Conservation (phyloP, 305 asterid genomes). For the Solanum hybrid region DNA sequence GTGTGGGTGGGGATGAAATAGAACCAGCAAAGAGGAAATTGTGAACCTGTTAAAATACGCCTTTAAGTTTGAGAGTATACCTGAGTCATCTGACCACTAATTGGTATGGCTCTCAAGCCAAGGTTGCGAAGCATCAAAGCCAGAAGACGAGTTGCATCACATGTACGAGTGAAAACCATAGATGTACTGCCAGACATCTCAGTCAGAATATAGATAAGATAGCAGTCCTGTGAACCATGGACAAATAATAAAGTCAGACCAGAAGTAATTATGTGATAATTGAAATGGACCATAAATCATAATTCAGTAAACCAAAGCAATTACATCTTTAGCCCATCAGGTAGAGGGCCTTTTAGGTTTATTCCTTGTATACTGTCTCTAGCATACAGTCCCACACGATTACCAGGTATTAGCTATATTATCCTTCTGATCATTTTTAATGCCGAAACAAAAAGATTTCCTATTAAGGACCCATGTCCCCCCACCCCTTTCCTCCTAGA, state of each 20-base stretch:
- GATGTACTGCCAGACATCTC: conserved; percentile 71
- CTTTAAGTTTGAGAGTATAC: conserved; percentile 19
- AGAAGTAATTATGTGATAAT: not conserved
- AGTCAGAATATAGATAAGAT: conserved; percentile 75
- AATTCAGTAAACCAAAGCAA: not conserved
- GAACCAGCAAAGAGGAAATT: not conserved
- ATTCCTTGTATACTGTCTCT: not conserved
- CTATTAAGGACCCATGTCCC: not conserved
- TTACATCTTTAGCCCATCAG: not conserved
- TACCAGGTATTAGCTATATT: not conserved
- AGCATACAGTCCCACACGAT: not conserved
- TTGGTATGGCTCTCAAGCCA: conserved; percentile 78
- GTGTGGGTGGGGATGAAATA: not conserved
- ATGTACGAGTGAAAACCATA: conserved; percentile 91
- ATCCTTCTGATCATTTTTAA: not conserved
- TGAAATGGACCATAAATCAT: not conserved
- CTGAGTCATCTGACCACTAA: conserved; percentile 93
- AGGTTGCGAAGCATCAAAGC: conserved; percentile 76
- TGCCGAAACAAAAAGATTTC: not conserved
- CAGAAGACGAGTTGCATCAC: conserved; percentile 72
- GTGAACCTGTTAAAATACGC: not conserved
- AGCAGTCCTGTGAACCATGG: conserved; percentile 53
- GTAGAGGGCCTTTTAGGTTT: not conserved
- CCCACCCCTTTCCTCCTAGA: not conserved
- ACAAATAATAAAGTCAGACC: not conserved